Evolutionary conservation across 192 early-diverging fungal species (phyloP).

Genomic region (Entomortierella beljakovae): DNA sequence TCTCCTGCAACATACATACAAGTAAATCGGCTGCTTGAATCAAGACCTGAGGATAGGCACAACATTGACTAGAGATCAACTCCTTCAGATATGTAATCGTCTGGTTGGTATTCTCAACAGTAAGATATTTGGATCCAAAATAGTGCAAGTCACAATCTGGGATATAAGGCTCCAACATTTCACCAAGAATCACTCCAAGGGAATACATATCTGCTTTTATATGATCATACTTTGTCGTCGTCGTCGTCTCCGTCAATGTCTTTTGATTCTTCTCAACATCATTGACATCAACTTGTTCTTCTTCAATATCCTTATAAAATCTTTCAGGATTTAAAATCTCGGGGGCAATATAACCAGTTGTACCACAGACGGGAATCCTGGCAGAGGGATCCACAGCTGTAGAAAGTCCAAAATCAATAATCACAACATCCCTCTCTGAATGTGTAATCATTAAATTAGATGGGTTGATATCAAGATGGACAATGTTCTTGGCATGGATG

Average conservation of each 20-base stretch:
- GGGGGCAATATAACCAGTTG: constrained; percentile 80
- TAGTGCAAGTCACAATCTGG: constrained; percentile 70
- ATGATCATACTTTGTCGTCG: too few species aligned
- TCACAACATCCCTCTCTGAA: constrained; percentile 61
- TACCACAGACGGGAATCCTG: constrained; percentile 72
- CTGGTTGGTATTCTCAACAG: constrained; percentile 73
- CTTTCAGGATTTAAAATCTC: constrained; percentile 58
- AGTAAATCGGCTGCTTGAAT: constrained; percentile 74
- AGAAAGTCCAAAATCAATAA: constrained; percentile 85
- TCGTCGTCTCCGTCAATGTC: too few species aligned
- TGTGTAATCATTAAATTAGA: constrained; percentile 69
- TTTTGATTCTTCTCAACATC: too few species aligned
- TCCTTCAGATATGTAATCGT: constrained; percentile 65
- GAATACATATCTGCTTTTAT: constrained; percentile 74
- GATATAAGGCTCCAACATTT: constrained; percentile 80
- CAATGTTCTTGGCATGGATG: constrained; percentile 70
- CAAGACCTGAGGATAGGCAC: constrained; percentile 62
- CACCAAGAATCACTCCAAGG: constrained; percentile 76
- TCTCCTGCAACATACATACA: constrained; percentile 63
- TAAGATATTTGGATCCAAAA: constrained; percentile 75
- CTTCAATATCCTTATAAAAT: constrained; percentile 22
- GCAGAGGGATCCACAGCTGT: constrained; percentile 50
- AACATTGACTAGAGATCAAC: constrained; percentile 52
- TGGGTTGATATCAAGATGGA: constrained; percentile 76
- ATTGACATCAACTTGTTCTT: too few species aligned